A percentile compares a stretch with the other conserved stretches of the same genome.
Evolutionary conservation across 179 eudicot genomes (phyloP).

Genomic region (Camellia oleifera): DNA sequence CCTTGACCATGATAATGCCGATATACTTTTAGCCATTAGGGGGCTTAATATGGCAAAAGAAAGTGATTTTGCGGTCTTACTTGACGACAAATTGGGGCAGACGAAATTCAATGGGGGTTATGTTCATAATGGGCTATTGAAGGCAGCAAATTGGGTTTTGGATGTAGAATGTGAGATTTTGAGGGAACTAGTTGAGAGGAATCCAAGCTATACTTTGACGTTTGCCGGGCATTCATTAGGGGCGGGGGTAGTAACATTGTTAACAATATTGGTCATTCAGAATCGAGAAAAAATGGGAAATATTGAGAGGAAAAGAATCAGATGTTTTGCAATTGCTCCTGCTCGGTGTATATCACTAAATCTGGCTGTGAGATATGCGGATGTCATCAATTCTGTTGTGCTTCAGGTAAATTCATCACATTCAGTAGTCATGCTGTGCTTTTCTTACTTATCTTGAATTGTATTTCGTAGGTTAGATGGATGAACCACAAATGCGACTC

Average conservation of each 20-base stretch:
- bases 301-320: conserved; percentile 60
- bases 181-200: conserved; percentile 50
- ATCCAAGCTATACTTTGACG: conserved; percentile 66
- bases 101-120: conserved; percentile 73
- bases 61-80: conserved; percentile 65
- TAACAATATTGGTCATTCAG: conserved; percentile 61
- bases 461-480: not conserved
- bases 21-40: conserved; percentile 68
- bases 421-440: not conserved
- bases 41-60: conserved; percentile 75
- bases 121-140: conserved; percentile 85
- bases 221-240: conserved; percentile 92
- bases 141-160: conserved; percentile 79
- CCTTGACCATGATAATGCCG: conserved; percentile 69
- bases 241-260: conserved; percentile 73
- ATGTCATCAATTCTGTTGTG: conserved; percentile 79
- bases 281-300: conserved; percentile 64
- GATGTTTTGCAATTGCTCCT: conserved; percentile 93
- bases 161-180: conserved; percentile 57
- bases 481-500: not conserved
- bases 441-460: not conserved
- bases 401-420: conserved; percentile 58
- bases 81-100: conserved; percentile 82
- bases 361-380: conserved; percentile 92
- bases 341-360: conserved; percentile 81